These are phyloP conservation scores for Suhomyces taliae DNA, from an alignment of 1,139 yeast genomes.

Conservation along the genomic window DNA sequence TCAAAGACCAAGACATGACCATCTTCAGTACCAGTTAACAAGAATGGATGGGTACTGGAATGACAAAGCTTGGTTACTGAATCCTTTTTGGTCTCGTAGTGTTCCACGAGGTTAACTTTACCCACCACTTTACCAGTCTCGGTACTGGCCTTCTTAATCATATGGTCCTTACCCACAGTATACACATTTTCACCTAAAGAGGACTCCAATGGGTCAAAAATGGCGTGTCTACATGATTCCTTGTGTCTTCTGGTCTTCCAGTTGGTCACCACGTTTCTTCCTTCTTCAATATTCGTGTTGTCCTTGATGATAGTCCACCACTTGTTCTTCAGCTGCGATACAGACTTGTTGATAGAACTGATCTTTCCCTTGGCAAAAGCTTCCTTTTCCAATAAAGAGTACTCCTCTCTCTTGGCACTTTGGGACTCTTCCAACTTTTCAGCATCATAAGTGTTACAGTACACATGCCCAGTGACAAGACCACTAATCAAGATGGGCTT, in stretches of 20 bases:
- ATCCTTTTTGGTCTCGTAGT: slow-evolving; percentile 30
- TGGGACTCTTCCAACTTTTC: slow-evolving; percentile 39
- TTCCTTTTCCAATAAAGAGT: slow-evolving; percentile 21
- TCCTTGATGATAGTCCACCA: slow-evolving; percentile 53
- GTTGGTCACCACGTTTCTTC: slow-evolving; percentile 34
- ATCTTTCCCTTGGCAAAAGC: slow-evolving; percentile 31
- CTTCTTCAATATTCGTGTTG: slow-evolving; percentile 28
- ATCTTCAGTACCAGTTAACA: slow-evolving; percentile 77
- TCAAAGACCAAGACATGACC: slow-evolving; percentile 69
- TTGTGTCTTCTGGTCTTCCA: slow-evolving; percentile 94
- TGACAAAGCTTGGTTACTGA: slow-evolving; percentile 62
- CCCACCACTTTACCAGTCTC: slow-evolving; percentile 74
- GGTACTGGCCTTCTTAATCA: slow-evolving; percentile 71
- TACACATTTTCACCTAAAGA: slow-evolving; percentile 55
- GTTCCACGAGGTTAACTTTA: slow-evolving; percentile 40
- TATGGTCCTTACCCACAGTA: slow-evolving; percentile 78
- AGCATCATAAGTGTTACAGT: slow-evolving; percentile 55
- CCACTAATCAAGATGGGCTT: slow-evolving; percentile 68
- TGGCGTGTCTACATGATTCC: slow-evolving; percentile 77
- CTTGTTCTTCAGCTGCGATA: slow-evolving; percentile 41
- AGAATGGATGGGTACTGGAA: slow-evolving; percentile 61
- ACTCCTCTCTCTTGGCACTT: slow-evolving; percentile 19
- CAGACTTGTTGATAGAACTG: slow-evolving; percentile 29
- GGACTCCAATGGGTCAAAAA: slow-evolving; percentile 55
- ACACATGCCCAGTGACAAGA: slow-evolving; percentile 75